Conservation (phyloP, 2,329 filamentous ascomycete species). For the Hypoxylon sp. region DNA sequence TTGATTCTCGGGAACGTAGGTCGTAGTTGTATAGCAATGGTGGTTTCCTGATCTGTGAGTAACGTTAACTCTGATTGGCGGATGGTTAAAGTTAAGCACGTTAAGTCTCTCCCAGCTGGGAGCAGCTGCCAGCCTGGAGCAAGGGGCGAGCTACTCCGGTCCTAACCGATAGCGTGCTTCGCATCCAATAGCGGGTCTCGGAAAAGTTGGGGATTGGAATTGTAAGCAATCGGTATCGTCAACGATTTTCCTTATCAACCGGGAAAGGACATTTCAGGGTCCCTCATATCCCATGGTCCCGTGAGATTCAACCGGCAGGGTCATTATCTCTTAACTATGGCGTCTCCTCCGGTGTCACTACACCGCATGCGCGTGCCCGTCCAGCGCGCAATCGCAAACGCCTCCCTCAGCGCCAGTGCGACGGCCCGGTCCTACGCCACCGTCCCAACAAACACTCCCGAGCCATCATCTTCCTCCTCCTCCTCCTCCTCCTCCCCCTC, state of each 20-base stretch:
- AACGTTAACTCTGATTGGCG: slow-evolving; percentile 31
- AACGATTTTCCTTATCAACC: slow-evolving; percentile 26
- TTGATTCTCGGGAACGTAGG: not conserved
- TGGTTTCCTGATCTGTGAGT: slow-evolving; percentile 28
- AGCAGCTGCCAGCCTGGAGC: slow-evolving; percentile 7
- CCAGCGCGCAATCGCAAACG: slow-evolving; percentile 49
- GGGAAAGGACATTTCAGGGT: slow-evolving; percentile 8
- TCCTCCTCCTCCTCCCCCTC: slow-evolving; percentile 53
- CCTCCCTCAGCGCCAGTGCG: slow-evolving; percentile 30
- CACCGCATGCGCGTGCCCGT: slow-evolving; percentile 51
- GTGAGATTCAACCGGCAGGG: not conserved
- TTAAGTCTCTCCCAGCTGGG: slow-evolving; percentile 1
- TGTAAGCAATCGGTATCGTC: slow-evolving; percentile 39
- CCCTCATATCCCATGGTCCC: slow-evolving; percentile 10
- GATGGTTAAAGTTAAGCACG: not conserved
- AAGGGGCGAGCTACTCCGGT: slow-evolving; percentile 29
- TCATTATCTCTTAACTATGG: slow-evolving; percentile 44
- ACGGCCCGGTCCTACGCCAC: slow-evolving; percentile 51
- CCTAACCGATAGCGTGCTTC: slow-evolving; percentile 30
- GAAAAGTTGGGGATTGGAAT: slow-evolving; percentile 42
- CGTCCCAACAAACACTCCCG: slow-evolving; percentile 49
- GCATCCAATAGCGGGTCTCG: slow-evolving; percentile 38
- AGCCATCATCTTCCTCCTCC: slow-evolving; percentile 47
- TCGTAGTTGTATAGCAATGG: no score
- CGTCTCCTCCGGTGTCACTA: slow-evolving; percentile 48